These are phyloP conservation scores for Chara braunii DNA, from an alignment of 139 green algal genomes.

Conservation along the genomic window DNA sequence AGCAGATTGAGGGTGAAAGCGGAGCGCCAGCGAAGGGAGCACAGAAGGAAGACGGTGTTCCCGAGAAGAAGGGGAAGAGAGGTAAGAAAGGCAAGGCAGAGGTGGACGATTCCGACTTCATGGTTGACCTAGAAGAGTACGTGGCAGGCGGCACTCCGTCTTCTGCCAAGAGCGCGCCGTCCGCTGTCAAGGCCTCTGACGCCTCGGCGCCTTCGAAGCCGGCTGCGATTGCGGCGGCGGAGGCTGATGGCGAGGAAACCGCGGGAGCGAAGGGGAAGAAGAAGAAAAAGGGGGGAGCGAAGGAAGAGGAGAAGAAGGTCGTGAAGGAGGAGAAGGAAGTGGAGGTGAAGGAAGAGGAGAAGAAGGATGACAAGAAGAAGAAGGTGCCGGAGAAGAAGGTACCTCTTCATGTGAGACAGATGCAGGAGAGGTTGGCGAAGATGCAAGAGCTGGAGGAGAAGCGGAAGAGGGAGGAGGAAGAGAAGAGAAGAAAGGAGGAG, in stretches of 20 bases:
- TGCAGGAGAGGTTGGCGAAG: slow-evolving; percentile 47
- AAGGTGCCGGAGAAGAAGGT: slow-evolving; percentile 33
- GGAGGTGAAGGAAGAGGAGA: slow-evolving; percentile 43
- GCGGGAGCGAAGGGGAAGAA: slow-evolving; percentile 31
- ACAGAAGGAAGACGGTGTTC: neutral
- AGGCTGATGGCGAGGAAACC: neutral
- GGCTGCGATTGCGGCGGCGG: slow-evolving; percentile 1
- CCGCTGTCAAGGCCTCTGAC: neutral
- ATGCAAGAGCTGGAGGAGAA: slow-evolving; percentile 52
- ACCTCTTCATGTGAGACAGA: slow-evolving; percentile 30
- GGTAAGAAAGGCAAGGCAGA: too few species aligned
- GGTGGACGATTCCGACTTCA: too few species aligned
- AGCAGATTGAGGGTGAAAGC: slow-evolving; percentile 27
- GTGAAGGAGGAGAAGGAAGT: slow-evolving; percentile 44
- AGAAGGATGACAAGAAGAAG: neutral
- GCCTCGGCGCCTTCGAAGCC: neutral
- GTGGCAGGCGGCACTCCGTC: too few species aligned
- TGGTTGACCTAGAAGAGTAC: too few species aligned
- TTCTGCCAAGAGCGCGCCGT: too few species aligned
- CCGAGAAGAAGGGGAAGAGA: too few species aligned
- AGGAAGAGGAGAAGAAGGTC: slow-evolving; percentile 47
- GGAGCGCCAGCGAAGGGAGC: neutral
- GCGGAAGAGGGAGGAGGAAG: slow-evolving; percentile 56
- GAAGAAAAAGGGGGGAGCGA: slow-evolving; percentile 59
- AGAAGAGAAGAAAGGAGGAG: slow-evolving; percentile 31